Evolutionary conservation across 371 early-diverging fungal genomes (phyloP), one percentile per base, ranked within the genome.

Genomic region (Mortierella sp.): DNA sequence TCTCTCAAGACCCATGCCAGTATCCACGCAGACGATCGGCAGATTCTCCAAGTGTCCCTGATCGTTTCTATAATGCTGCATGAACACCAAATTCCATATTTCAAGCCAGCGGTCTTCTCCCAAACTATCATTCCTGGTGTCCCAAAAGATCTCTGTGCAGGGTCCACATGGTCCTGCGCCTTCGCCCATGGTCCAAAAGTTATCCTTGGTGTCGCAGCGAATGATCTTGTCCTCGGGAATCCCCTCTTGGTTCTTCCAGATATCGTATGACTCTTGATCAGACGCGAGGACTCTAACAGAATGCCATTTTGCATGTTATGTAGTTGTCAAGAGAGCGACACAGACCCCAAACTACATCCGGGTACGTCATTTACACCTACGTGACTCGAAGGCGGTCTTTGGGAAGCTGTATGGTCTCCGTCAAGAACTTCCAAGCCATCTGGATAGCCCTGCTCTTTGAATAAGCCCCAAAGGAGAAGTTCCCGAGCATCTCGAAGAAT

Each of bases 41-140:
- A 93, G 77, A 43, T 83, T 79, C 7, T 71, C 71, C 22, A 92
- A 64, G 22, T 76, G 56, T 3, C 90, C 91, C 19, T 88, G 80
- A 3, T 83, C 83, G 25, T 73, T 76, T 25, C 90, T 81, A 55
- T 86, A 85, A 54, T 86, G 85, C 60, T 92, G 86, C 91, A 93
- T 93, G 79, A 92, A 93, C n/a, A 93, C 94, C 40, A 93, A 63
- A 55, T 93, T 93, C 94, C 94, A 93, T 45, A 93, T 87, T 67
- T 93, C 94, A 17, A 93, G 77, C 91, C 91, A 93, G 19, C 88
- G 82, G 56, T 80, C 79, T 17, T 84, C 85, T 5, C 84, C 80
- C 3, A 83, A 56, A 0, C 83, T 79, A 12, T 70, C 69, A 50
- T 86, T 85, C 58, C 72, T 65, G 8, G 91, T 92, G 63, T 93